A percentile compares a stretch with the other conserved stretches of the same genome.
Conservation (phyloP, 768 basidiomycete genomes). For the Mycena rosella region DNA sequence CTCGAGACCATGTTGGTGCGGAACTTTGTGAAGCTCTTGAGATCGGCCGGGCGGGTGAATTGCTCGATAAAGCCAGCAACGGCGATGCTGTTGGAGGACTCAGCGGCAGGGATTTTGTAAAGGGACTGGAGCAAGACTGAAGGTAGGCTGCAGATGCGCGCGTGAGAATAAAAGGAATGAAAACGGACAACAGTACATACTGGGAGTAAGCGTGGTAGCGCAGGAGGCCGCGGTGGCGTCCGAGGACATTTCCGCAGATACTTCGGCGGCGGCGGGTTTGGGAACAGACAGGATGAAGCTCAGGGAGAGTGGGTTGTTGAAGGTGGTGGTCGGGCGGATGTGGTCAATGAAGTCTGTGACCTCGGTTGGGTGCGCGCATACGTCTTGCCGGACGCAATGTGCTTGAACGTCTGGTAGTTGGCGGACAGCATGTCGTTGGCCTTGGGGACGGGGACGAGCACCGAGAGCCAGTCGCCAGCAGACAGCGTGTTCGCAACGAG, state of each 20-base stretch:
- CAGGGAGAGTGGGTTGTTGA: conserved; percentile 41
- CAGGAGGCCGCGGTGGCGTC: conserved; percentile 19
- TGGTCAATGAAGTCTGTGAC: conserved; percentile 46
- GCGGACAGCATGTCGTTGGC: conserved; percentile 52
- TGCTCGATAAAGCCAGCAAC: conserved; percentile 42
- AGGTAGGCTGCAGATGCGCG: background rate
- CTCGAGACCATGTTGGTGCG: conserved; percentile 34
- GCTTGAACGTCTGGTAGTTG: conserved; percentile 51
- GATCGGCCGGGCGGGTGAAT: conserved; percentile 36
- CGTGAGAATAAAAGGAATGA: background rate
- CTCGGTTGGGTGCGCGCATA: conserved; percentile 50
- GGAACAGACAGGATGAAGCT: conserved; percentile 35
- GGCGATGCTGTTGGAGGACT: conserved; percentile 28
- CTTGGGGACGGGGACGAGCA: conserved; percentile 47
- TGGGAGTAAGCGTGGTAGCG: conserved; percentile 25
- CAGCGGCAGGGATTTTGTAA: conserved; percentile 50
- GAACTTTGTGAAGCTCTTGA: conserved; percentile 38
- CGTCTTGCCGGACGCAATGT: conserved; percentile 43
- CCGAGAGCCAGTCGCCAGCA: conserved; percentile 54
- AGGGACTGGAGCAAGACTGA: conserved; percentile 38
- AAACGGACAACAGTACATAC: too few relatives aligned
- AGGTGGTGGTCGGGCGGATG: conserved; percentile 50
- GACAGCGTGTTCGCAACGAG: conserved; percentile 46
- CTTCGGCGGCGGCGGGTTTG: background rate
- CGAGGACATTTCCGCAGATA: background rate